These are phyloP conservation scores for Clathrospora elynae DNA, from an alignment of 2,329 filamentous ascomycete genomes.

Conservation along the genomic window DNA sequence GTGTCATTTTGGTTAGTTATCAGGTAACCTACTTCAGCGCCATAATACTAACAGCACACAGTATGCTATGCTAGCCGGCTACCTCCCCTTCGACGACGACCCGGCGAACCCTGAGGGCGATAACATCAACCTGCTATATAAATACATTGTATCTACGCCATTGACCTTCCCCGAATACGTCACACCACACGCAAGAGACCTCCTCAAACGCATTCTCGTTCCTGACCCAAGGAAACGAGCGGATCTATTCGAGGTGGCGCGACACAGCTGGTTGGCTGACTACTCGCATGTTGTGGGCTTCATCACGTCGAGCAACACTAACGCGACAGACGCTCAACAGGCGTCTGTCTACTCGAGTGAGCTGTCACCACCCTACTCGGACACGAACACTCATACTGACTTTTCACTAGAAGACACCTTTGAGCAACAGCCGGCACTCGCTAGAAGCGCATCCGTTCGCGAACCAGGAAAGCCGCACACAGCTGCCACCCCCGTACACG, in stretches of 20 bases:
- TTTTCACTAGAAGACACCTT: constrained; percentile 54
- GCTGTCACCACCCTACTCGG: constrained; percentile 18
- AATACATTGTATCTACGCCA: constrained; percentile 97
- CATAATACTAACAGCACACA: constrained; percentile 49
- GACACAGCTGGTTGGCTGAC: constrained; percentile 97
- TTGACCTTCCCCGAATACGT: constrained; percentile 99
- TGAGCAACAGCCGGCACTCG: constrained; percentile 68
- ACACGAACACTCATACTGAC: constrained; percentile 10
- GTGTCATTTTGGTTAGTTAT: constrained; percentile 86
- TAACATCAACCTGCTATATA: constrained; percentile 98
- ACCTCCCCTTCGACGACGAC: constrained; percentile 96
- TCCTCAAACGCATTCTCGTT: constrained; percentile 89
- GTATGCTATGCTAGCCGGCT: constrained; percentile 99
- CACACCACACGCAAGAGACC: constrained; percentile 90
- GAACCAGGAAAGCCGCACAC: constrained; percentile 74
- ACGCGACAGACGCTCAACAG: constrained; percentile 81
- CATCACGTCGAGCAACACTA: constrained; percentile 94
- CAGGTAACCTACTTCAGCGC: constrained; percentile 15
- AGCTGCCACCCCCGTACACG: constrained; percentile 52
- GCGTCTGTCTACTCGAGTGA: constrained; percentile 69
- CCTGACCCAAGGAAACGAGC: constrained; percentile 93
- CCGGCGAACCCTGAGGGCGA: constrained; percentile 97
- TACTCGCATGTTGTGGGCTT: constrained; percentile 96
- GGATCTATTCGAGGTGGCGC: constrained; percentile 94
- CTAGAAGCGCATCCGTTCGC: constrained; percentile 89